Evolutionary conservation across 345 rosid genomes (phyloP).

Genomic region (Salix udensis): DNA sequence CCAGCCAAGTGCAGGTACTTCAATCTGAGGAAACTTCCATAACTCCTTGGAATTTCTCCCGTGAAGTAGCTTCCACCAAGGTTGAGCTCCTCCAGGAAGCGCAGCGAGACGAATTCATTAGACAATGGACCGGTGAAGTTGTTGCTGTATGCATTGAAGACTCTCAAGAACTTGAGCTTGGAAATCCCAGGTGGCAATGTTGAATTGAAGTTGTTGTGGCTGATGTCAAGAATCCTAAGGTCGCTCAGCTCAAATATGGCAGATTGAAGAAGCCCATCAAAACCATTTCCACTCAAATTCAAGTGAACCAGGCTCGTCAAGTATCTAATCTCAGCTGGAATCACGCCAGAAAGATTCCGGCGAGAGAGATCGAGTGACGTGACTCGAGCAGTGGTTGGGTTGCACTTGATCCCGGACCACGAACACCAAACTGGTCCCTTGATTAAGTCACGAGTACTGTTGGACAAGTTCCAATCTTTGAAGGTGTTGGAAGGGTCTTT

Average conservation of each 20-base stretch:
- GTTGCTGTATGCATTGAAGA: constrained; percentile 77
- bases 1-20: constrained; percentile 68
- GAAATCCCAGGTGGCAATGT: constrained; percentile 71
- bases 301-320: constrained; percentile 57
- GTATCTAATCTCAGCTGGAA: constrained; percentile 59
- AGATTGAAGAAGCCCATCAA: constrained; percentile 52
- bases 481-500: constrained; percentile 51
- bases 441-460: constrained; percentile 5
- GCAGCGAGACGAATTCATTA: constrained; percentile 44
- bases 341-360: constrained; percentile 61
- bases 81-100: constrained; percentile 69
- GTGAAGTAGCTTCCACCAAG: constrained; percentile 93
- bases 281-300: constrained; percentile 64
- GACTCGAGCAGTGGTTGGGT: constrained; percentile 45
- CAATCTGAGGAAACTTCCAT: constrained; percentile 52
- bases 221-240: constrained; percentile 67
- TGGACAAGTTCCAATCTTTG: constrained; percentile 67
- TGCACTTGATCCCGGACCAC: constrained; percentile 80
- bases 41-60: constrained; percentile 63
- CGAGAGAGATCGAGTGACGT: constrained; percentile 72
- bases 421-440: constrained; percentile 64
- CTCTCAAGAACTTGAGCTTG: constrained; percentile 58
- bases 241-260: constrained; percentile 53
- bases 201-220: constrained; percentile 75
- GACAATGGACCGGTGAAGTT: constrained; percentile 68